Percentiles rank a stretch among this genome's conserved stretches.
phyloP scores from a whole-genome alignment of 169 alveolate genomes.

The Cryptosporidium baileyi region DNA sequence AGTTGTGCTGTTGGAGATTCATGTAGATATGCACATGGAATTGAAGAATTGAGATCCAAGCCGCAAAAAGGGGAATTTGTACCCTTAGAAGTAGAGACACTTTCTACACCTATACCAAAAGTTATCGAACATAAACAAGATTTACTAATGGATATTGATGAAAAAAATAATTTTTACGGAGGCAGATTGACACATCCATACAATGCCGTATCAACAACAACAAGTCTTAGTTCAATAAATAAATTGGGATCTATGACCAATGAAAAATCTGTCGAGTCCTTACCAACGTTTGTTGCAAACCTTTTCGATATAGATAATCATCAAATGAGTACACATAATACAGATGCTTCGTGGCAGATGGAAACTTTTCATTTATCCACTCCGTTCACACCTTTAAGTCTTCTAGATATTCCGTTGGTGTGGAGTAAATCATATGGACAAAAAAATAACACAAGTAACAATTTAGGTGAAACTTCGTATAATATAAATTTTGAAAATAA shows the following conservation, averaged over 20 bases:
- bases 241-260: not conserved
- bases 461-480: not conserved
- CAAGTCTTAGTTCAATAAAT: not conserved
- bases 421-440: constrained; percentile 23
- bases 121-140: not conserved
- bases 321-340: not conserved
- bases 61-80: constrained; percentile 67
- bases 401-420: constrained; percentile 48
- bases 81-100: constrained; percentile 65
- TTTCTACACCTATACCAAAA: constrained; percentile 23
- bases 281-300: constrained; percentile 42
- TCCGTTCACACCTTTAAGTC: constrained; percentile 42
- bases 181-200: constrained; percentile 39
- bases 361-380: not conserved
- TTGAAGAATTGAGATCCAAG: constrained; percentile 69
- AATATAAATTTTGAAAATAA: not conserved
- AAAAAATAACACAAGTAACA: not conserved
- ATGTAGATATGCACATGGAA: constrained; percentile 76
- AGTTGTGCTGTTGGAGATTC: constrained; percentile 69
- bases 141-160: not conserved
- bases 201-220: constrained; percentile 11
- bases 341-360: not conserved
- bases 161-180: not conserved
- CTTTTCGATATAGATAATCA: not conserved
- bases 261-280: not conserved